A percentile compares a stretch with the other conserved stretches of the same genome.
These are phyloP conservation scores for Waltergamsia citrina DNA, from an alignment of 2,329 filamentous ascomycete genomes.

Conservation along the genomic window DNA sequence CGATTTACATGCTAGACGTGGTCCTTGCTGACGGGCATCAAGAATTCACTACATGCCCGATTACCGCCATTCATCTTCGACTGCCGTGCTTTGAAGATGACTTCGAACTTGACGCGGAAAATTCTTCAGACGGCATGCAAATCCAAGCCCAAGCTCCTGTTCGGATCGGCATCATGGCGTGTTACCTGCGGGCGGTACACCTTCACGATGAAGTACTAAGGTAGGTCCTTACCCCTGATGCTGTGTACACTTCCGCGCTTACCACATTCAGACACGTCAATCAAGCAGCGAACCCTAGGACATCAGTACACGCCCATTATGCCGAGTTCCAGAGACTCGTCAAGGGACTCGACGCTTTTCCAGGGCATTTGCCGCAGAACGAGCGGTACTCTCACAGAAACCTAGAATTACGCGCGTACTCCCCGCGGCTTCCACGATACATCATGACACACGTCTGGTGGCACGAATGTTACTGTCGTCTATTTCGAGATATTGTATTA, in stretches of 20 bases:
- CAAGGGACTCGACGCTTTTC: slow-evolving; percentile 1
- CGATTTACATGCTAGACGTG: slow-evolving; percentile 4
- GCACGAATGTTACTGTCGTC: slow-evolving; percentile 2
- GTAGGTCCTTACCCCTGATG: not conserved
- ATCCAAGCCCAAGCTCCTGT: not conserved
- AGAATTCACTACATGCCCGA: slow-evolving; percentile 1
- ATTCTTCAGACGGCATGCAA: not conserved
- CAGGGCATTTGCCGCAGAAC: not conserved
- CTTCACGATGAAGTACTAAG: slow-evolving; percentile 2
- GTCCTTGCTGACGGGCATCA: slow-evolving; percentile 1
- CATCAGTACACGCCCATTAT: not conserved
- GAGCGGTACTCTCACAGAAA: slow-evolving; percentile 3
- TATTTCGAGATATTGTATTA: not conserved
- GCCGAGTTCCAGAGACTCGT: slow-evolving; percentile 1
- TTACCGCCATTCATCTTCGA: slow-evolving; percentile 2
- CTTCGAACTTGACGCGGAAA: slow-evolving; percentile 4
- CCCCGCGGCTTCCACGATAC: slow-evolving; percentile 2
- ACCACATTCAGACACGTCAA: not conserved
- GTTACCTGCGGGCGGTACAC: slow-evolving; percentile 3
- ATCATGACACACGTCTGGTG: slow-evolving; percentile 5
- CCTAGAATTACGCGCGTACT: slow-evolving; percentile 2
- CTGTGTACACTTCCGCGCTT: not conserved
- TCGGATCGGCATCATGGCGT: slow-evolving; percentile 2
- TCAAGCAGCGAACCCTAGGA: not conserved
- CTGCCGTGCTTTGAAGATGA: slow-evolving; percentile 4